Conservation (phyloP, 2,329 filamentous ascomycete species). For the Xylariaceae sp. region DNA sequence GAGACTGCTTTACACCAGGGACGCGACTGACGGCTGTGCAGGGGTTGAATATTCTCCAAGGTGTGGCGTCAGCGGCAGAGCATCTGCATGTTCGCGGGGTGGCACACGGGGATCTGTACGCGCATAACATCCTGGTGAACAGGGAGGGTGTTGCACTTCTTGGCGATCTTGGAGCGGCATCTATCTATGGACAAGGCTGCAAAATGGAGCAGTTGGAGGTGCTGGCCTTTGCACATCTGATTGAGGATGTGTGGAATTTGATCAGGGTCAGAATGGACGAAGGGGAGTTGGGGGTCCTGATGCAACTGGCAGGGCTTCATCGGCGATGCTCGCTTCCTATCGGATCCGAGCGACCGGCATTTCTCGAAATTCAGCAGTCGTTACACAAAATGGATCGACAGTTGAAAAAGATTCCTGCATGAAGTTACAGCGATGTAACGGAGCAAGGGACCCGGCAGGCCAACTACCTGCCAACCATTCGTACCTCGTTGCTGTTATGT, state of each 20-base stretch:
- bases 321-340: constrained; percentile 20
- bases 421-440: constrained; percentile 1
- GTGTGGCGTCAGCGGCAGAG: constrained; percentile 36
- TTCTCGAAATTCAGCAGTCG: constrained; percentile 25
- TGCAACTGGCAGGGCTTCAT: constrained; percentile 24
- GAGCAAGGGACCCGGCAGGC: background rate
- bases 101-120: constrained; percentile 43
- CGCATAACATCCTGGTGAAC: constrained; percentile 42
- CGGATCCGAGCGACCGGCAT: constrained; percentile 28
- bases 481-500: background rate
- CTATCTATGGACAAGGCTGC: constrained; percentile 32
- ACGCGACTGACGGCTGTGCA: constrained; percentile 25
- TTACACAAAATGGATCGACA: constrained; percentile 11
- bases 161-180: constrained; percentile 44
- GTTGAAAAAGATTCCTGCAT: no score
- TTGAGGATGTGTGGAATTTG: constrained; percentile 40
- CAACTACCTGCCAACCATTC: background rate
- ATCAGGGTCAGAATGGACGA: constrained; percentile 15
- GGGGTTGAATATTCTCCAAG: constrained; percentile 31
- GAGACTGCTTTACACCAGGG: constrained; percentile 35
- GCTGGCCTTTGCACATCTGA: constrained; percentile 41
- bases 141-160: constrained; percentile 38
- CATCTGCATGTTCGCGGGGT: constrained; percentile 41
- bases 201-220: constrained; percentile 41
- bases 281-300: constrained; percentile 9